phyloP scores from a whole-genome alignment of 139 green algal genomes.

The Auxenochlorella pyrenoidosa region DNA sequence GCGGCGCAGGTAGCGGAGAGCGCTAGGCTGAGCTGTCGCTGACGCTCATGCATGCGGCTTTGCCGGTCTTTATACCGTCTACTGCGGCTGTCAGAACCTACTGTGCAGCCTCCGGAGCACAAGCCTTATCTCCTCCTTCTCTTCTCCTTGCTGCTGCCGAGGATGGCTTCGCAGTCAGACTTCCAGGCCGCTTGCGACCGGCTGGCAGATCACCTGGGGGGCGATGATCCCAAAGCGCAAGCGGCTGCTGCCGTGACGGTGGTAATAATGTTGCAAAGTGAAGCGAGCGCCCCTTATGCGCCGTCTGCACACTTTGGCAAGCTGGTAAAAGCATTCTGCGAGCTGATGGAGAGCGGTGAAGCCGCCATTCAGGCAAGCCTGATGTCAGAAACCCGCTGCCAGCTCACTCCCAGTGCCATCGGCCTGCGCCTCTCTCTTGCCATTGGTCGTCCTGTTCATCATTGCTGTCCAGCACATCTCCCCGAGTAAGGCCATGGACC shows the following conservation, averaged over 20 bases:
- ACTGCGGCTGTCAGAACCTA: no score
- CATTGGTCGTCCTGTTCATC: no score
- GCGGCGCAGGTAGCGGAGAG: no score
- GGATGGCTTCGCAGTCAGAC: constrained; percentile 3
- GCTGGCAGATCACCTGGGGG: background rate
- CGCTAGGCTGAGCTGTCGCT: no score
- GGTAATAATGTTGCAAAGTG: constrained; percentile 5
- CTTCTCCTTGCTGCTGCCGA: background rate
- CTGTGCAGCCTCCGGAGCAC: no score
- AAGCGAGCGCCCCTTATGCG: background rate
- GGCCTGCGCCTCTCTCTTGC: background rate
- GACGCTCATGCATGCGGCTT: no score
- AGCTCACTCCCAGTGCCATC: background rate
- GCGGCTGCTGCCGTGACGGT: background rate
- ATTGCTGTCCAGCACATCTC: no score
- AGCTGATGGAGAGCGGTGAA: background rate
- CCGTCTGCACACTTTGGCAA: background rate
- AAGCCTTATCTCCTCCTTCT: no score
- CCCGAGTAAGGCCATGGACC: no score
- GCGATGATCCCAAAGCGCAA: background rate
- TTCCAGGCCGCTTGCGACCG: background rate
- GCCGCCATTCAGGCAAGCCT: background rate
- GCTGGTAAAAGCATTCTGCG: background rate
- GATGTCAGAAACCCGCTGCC: background rate
- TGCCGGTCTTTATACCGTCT: no score